Evolutionary conservation across 2,329 filamentous ascomycete species (phyloP), one percentile per base, ranked within the genome.

Genomic region (Trichocomaceae sp.): DNA sequence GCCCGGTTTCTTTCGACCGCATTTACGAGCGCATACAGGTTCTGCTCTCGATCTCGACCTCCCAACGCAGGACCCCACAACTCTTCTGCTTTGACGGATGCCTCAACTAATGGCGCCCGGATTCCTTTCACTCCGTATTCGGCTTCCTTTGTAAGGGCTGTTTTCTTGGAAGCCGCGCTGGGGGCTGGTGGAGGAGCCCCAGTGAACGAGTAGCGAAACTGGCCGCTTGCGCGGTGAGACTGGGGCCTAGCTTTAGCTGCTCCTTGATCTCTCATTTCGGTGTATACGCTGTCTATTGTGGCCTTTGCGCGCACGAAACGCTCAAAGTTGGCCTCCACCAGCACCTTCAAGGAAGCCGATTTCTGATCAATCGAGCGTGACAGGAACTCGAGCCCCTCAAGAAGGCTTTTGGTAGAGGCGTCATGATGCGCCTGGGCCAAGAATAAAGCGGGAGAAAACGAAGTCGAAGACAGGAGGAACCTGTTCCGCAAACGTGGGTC

Each of bases 231-330:
- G 90, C 83, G 85, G 65, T 88, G 85, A 19, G 73, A 68, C n/a
- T 74, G 69, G 17, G 72, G 69, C 39, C 52, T 72, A 50, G 72
- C 65, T 47, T 72, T 65, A 54, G 80, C 72, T 42, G 74, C 72
- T 77, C 91, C 79, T 83, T 96, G 80, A 33, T 80, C 80, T 26
- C 81, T 77, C 93, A 99, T 99, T 71, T 99, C 93, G 59, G 86
- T 95, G 74, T 99, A 99, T 51, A 99, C 93, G 73, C 95, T 95
- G 74, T 99, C 93, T 65, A 99, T 97, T 7, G 92, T 97, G 17
- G 92, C 89, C 72, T 99, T 99, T 44, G 93, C 93, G 59, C 90
- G 87, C 54, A 99, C 93, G 75, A 99, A 99, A 61, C 92, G 87
- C 72, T 99, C 95, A 68, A 99, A 99, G 70, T 99, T 99, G 60